phyloP scores from a whole-genome alignment of 352 stramenopile genomes.

The Pythium monospermum region DNA sequence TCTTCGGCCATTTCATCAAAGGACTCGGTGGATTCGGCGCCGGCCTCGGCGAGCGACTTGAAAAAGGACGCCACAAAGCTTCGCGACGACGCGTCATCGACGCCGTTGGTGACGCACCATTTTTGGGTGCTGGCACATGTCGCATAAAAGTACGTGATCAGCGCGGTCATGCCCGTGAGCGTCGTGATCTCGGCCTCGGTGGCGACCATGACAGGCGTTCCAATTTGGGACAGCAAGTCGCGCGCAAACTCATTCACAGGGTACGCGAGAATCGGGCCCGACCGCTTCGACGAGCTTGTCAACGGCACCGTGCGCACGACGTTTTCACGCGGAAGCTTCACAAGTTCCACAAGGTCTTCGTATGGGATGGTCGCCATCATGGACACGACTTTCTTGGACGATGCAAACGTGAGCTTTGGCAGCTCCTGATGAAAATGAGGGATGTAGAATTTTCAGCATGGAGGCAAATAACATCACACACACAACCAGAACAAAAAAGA shows the following conservation, averaged over 20 bases:
- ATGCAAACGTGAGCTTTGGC: conserved; percentile 59
- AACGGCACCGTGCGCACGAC: conserved; percentile 80
- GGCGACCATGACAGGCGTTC: conserved; percentile 78
- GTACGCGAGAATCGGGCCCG: conserved; percentile 76
- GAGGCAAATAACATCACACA: too few relatives aligned
- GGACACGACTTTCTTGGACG: conserved; percentile 65
- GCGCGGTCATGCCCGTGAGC: conserved; percentile 76
- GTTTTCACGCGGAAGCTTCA: conserved; percentile 59
- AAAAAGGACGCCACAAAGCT: conserved; percentile 85
- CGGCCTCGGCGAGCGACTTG: conserved; percentile 68
- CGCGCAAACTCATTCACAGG: conserved; percentile 60
- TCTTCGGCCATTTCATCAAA: conserved; percentile 86
- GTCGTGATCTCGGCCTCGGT: conserved; percentile 80
- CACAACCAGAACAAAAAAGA: too few relatives aligned
- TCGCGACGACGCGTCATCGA: conserved; percentile 64
- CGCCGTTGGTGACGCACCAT: conserved; percentile 84
- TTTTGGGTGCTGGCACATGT: conserved; percentile 78
- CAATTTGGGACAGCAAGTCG: conserved; percentile 73
- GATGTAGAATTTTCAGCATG: too few relatives aligned
- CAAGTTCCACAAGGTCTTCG: conserved; percentile 69
- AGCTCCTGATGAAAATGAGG: conserved; percentile 61
- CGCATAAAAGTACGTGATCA: conserved; percentile 86
- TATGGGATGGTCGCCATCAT: conserved; percentile 89
- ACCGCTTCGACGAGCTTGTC: conserved; percentile 64
- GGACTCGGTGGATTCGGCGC: conserved; percentile 57